These are phyloP conservation scores for Lasiodiplodia theobromae DNA, from an alignment of 2,329 filamentous ascomycete species.

Conservation along the genomic window DNA sequence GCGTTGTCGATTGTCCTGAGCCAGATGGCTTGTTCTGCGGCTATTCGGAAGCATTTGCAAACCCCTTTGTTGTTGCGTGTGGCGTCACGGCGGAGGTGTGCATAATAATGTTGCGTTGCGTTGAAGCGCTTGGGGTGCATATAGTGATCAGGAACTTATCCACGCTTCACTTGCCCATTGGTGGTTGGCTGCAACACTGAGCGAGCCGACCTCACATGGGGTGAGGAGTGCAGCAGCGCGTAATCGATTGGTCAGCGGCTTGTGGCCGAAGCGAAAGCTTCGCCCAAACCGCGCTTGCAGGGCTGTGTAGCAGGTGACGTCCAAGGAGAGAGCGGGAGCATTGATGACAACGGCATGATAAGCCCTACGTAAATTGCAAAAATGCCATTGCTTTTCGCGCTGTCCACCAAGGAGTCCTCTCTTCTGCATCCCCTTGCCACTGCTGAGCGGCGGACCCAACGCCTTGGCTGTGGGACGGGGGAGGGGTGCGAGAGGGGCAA, in stretches of 20 bases:
- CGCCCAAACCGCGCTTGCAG: background rate
- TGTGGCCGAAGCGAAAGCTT: background rate
- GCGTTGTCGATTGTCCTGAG: background rate
- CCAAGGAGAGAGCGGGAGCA: background rate
- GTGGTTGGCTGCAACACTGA: background rate
- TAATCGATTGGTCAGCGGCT: background rate
- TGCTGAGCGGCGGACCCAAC: conserved; percentile 9
- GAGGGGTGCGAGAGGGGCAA: background rate
- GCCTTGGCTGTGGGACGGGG: conserved; percentile 17
- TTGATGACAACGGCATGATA: conserved; percentile 19
- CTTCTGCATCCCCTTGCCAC: conserved; percentile 12
- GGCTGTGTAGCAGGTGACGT: conserved; percentile 1
- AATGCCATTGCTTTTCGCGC: conserved; percentile 17
- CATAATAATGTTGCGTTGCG: background rate
- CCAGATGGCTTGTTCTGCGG: background rate
- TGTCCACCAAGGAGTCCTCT: background rate
- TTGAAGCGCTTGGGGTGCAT: background rate
- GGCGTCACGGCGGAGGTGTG: background rate
- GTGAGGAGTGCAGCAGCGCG: background rate
- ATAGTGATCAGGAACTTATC: background rate
- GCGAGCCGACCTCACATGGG: background rate
- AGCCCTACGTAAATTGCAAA: conserved; percentile 23
- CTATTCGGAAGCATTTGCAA: background rate
- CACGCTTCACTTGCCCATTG: background rate
- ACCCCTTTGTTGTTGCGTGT: background rate